These are phyloP conservation scores for Quercus phellos DNA, from an alignment of 331 rosid species.

Conservation along the genomic window DNA sequence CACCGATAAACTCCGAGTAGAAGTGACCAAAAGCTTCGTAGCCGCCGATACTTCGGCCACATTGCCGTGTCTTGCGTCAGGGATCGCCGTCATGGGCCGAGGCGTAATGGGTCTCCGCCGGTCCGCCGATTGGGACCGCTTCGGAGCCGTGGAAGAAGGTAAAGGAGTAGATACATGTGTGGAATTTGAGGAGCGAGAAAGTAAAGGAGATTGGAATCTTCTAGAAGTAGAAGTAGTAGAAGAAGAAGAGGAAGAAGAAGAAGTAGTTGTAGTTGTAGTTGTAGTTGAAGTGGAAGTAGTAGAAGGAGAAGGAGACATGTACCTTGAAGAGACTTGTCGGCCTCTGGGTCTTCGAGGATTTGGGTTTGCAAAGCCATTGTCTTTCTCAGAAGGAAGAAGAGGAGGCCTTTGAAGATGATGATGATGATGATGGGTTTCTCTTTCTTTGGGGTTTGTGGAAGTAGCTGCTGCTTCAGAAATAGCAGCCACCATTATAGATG, in stretches of 20 bases:
- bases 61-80: slow-evolving; percentile 43
- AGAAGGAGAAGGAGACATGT: slow-evolving; percentile 86
- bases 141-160: slow-evolving; percentile 35
- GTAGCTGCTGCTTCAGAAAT: slow-evolving; percentile 64
- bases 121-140: slow-evolving; percentile 86
- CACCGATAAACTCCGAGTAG: slow-evolving; percentile 91
- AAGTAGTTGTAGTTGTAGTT: slow-evolving; percentile 1
- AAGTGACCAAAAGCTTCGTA: slow-evolving; percentile 77
- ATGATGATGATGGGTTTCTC: not conserved
- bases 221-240: slow-evolving; percentile 39
- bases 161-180: slow-evolving; percentile 46
- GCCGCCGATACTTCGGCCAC: slow-evolving; percentile 60
- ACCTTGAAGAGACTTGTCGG: slow-evolving; percentile 89
- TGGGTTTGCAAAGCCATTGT: slow-evolving; percentile 45
- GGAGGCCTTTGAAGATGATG: slow-evolving; percentile 40
- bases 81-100: slow-evolving; percentile 47
- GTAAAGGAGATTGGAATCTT: slow-evolving; percentile 86
- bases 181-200: slow-evolving; percentile 77
- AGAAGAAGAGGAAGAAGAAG: slow-evolving; percentile 35
- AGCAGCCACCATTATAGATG: slow-evolving; percentile 75
- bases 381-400: slow-evolving; percentile 48
- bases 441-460: slow-evolving; percentile 27
- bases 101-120: slow-evolving; percentile 58
- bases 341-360: slow-evolving; percentile 60
- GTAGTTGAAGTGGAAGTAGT: slow-evolving; percentile 36